phyloP scores from a whole-genome alignment of 176 grass and related monocot genomes.

The Dactylis glomerata region DNA sequence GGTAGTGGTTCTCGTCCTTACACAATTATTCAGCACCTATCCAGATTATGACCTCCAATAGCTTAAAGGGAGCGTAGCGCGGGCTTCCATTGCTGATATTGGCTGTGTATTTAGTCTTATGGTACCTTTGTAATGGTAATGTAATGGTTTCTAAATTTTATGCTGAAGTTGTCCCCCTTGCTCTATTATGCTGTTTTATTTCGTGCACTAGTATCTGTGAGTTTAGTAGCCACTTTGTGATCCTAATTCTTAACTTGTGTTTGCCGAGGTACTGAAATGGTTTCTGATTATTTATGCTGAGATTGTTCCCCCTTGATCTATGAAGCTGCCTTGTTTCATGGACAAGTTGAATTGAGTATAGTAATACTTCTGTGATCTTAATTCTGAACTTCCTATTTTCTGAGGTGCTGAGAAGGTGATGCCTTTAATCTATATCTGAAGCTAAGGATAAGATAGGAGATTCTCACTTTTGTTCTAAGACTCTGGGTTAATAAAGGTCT shows the following conservation, averaged over 20 bases:
- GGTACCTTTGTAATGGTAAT: neutral
- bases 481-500: neutral
- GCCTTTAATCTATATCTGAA: neutral
- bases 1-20: neutral
- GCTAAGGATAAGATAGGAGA: neutral
- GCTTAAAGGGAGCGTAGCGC: neutral
- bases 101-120: neutral
- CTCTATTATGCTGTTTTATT: neutral
- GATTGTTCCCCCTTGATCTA: neutral
- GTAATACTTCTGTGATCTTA: neutral
- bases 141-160: neutral
- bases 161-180: neutral
- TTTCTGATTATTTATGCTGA: neutral
- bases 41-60: neutral
- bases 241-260: neutral
- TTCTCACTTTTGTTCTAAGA: neutral
- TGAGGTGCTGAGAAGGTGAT: neutral
- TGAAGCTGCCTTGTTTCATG: neutral
- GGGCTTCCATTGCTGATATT: neutral
- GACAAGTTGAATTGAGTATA: neutral
- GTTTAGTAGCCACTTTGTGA: neutral
- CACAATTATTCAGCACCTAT: slow-evolving; percentile 6
- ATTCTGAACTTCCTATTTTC: neutral
- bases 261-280: neutral
- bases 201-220: neutral